Conservation (phyloP, 768 basidiomycete species). For the Agrocybe praecox region DNA sequence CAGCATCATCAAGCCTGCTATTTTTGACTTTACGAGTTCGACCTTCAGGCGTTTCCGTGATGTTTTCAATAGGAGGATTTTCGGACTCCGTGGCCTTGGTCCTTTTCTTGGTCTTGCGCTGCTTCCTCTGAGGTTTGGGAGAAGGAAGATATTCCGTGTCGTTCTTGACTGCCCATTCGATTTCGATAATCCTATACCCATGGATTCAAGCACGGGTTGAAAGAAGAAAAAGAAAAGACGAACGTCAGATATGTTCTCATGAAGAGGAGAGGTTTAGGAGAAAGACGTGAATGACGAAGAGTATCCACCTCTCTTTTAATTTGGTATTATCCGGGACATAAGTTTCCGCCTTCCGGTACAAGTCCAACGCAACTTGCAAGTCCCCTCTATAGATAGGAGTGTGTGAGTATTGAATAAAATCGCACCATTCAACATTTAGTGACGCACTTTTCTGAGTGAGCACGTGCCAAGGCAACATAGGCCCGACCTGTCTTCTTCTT, state of each 20-base stretch:
- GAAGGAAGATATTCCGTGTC: conserved; percentile 60
- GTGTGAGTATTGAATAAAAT: conserved; percentile 4
- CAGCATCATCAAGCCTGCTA: conserved; percentile 15
- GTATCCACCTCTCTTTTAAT: conserved; percentile 85
- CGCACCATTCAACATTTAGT: not conserved
- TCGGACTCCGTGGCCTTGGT: conserved; percentile 26
- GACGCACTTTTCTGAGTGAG: conserved; percentile 78
- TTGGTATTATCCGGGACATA: conserved; percentile 89
- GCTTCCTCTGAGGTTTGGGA: conserved; percentile 47
- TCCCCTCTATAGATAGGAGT: conserved; percentile 56
- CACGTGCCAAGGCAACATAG: conserved; percentile 81
- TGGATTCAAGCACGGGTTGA: conserved; percentile 29
- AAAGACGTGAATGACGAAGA: conserved; percentile 68
- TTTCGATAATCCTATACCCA: conserved; percentile 73
- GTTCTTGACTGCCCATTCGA: conserved; percentile 77
- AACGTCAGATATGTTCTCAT: conserved; percentile 42
- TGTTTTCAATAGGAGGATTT: conserved; percentile 26
- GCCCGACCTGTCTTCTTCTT: conserved; percentile 84
- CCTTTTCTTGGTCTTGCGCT: conserved; percentile 37
- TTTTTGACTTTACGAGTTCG: conserved; percentile 18
- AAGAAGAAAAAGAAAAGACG: conserved; percentile 32
- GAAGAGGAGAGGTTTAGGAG: conserved; percentile 52
- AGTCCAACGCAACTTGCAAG: conserved; percentile 75
- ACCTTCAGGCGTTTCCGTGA: conserved; percentile 29
- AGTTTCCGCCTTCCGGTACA: conserved; percentile 79